Evolutionary conservation across 176 grass and related monocot genomes (phyloP).

Genomic region (Hsuehochloa calcarea): DNA sequence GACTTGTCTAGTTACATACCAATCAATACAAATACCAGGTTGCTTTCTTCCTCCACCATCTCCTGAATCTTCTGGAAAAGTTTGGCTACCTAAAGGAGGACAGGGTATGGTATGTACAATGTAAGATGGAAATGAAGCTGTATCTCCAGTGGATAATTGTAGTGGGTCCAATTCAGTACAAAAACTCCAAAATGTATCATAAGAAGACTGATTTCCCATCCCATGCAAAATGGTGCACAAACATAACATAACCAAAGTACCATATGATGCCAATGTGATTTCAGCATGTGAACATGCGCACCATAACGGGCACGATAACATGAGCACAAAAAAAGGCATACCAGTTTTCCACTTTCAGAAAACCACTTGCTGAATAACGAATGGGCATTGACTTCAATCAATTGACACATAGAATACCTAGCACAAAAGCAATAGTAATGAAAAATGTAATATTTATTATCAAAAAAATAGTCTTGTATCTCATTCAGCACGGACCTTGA

Average conservation of each 20-base stretch:
- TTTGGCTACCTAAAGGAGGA: conserved; percentile 77
- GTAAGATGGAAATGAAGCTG: conserved; percentile 25
- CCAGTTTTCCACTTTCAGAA: conserved; percentile 99
- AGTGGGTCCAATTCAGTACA: background rate
- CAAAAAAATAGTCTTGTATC: conserved; percentile 15
- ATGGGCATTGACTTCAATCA: conserved; percentile 99
- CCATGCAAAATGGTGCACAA: conserved; percentile 12
- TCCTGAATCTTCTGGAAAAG: conserved; percentile 99
- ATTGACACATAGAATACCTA: conserved; percentile 91
- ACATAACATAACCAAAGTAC: background rate
- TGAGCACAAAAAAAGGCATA: conserved; percentile 48
- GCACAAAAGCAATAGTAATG: conserved; percentile 22
- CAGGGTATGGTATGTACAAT: background rate
- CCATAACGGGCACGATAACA: background rate
- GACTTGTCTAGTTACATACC: conserved; percentile 41
- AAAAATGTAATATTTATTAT: conserved; percentile 12
- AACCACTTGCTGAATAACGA: conserved; percentile 99
- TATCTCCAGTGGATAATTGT: background rate
- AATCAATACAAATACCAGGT: conserved; percentile 95
- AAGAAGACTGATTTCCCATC: background rate
- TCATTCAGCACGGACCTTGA: conserved; percentile 58
- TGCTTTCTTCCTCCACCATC: conserved; percentile 99
- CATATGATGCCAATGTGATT: background rate
- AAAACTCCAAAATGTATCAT: background rate
- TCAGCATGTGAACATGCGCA: background rate